phyloP scores from a whole-genome alignment of 2,329 filamentous ascomycete species.

The Aspergillus flavus region DNA sequence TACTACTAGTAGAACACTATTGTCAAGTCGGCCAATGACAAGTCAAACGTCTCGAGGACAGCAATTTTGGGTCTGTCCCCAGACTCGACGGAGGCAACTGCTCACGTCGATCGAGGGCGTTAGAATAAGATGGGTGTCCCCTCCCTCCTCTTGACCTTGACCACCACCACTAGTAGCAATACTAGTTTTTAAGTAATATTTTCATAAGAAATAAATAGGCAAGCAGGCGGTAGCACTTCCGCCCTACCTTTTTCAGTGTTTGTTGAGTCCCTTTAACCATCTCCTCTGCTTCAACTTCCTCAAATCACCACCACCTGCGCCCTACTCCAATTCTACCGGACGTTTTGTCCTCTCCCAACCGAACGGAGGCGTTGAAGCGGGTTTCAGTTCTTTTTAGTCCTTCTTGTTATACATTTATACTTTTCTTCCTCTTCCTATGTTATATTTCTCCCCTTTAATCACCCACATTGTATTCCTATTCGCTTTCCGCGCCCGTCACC shows the following conservation, averaged over 20 bases:
- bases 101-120: no score
- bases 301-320: no score
- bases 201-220: background rate
- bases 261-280: background rate
- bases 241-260: background rate
- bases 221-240: background rate
- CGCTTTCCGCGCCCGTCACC: background rate
- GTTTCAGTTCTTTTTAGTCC: no score
- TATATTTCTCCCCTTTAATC: background rate
- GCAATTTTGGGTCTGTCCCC: background rate
- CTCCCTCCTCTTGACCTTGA: background rate
- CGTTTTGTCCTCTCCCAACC: background rate
- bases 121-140: no score
- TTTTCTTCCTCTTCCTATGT: background rate
- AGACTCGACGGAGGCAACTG: background rate
- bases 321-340: background rate
- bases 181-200: background rate
- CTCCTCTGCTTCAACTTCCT: background rate
- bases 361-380: background rate
- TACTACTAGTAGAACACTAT: background rate
- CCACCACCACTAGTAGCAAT: background rate
- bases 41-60: background rate
- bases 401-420: no score
- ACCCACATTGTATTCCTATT: background rate
- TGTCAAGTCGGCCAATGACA: background rate